These are phyloP conservation scores for Cercospora sp. DNA, from an alignment of 2,329 filamentous ascomycete species.

Conservation along the genomic window DNA sequence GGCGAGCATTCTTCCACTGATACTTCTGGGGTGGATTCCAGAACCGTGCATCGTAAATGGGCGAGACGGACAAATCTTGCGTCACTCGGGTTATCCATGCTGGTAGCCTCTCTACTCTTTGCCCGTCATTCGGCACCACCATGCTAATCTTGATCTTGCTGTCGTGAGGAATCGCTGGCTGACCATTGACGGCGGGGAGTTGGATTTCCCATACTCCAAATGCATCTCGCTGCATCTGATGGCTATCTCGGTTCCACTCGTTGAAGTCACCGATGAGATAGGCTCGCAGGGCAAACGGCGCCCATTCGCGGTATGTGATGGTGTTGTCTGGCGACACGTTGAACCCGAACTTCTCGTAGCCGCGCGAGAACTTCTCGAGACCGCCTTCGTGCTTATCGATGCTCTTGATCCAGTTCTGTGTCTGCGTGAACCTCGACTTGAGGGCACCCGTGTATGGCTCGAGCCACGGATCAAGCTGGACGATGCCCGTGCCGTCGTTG, in stretches of 20 bases:
- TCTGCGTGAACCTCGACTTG: slow-evolving; percentile 72
- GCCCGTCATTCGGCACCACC: slow-evolving; percentile 72
- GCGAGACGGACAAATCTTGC: slow-evolving; percentile 85
- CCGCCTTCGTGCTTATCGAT: slow-evolving; percentile 85
- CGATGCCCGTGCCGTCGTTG: slow-evolving; percentile 75
- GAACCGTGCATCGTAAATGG: slow-evolving; percentile 91
- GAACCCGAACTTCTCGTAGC: slow-evolving; percentile 83
- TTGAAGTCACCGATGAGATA: slow-evolving; percentile 96
- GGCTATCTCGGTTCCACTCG: slow-evolving; percentile 78
- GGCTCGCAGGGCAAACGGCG: slow-evolving; percentile 81
- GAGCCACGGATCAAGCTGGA: slow-evolving; percentile 86
- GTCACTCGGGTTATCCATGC: slow-evolving; percentile 98
- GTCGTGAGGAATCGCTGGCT: slow-evolving; percentile 82
- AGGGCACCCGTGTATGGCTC: slow-evolving; percentile 79
- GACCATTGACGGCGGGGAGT: slow-evolving; percentile 72
- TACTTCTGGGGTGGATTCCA: slow-evolving; percentile 95
- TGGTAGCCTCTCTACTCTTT: slow-evolving; percentile 79
- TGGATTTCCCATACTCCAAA: slow-evolving; percentile 87
- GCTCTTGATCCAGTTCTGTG: slow-evolving; percentile 81
- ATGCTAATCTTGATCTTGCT: slow-evolving; percentile 94
- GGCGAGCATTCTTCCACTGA: slow-evolving; percentile 77
- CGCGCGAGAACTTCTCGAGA: slow-evolving; percentile 86
- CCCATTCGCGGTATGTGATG: slow-evolving; percentile 94
- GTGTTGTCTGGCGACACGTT: slow-evolving; percentile 79
- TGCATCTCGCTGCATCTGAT: slow-evolving; percentile 81